Conservation (phyloP, 78 protist species). For the Monosiga brevicollis region DNA sequence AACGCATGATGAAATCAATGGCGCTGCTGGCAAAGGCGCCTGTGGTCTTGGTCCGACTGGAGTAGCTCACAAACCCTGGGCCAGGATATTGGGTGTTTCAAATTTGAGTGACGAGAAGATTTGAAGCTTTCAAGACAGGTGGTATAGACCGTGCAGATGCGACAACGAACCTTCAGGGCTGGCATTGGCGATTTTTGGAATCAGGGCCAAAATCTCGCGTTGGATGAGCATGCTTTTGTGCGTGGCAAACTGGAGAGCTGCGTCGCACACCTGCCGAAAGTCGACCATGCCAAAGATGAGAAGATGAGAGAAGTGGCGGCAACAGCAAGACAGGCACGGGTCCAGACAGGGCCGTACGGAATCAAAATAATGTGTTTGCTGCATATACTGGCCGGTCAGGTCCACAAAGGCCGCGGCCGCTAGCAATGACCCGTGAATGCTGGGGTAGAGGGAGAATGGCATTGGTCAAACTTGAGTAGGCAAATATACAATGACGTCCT, state of each 20-base stretch:
- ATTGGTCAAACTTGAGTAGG: slow-evolving; percentile 25
- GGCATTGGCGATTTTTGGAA: slow-evolving; percentile 14
- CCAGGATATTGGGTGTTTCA: not conserved
- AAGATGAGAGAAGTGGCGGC: not conserved
- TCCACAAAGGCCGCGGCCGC: too few relatives aligned
- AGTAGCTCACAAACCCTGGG: not conserved
- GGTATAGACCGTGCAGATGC: not conserved
- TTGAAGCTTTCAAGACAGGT: not conserved
- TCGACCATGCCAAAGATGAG: not conserved
- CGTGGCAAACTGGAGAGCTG: slow-evolving; percentile 4
- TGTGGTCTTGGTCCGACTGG: not conserved
- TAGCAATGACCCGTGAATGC: not conserved
- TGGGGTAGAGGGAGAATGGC: slow-evolving; percentile 22
- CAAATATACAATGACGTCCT: slow-evolving; percentile 25
- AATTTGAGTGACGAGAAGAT: not conserved
- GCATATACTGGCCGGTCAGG: not conserved
- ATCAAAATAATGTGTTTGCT: not conserved
- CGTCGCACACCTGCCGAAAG: slow-evolving; percentile 12
- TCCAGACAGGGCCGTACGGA: not conserved
- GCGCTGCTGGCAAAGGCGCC: slow-evolving; percentile 4
- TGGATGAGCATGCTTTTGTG: slow-evolving; percentile 4
- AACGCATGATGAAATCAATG: not conserved
- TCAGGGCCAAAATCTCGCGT: slow-evolving; percentile 3
- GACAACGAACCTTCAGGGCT: not conserved
- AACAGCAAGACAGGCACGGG: not conserved